Evolutionary conservation across 2,329 filamentous ascomycete species (phyloP).

Genomic region (Diaporthe batatas): DNA sequence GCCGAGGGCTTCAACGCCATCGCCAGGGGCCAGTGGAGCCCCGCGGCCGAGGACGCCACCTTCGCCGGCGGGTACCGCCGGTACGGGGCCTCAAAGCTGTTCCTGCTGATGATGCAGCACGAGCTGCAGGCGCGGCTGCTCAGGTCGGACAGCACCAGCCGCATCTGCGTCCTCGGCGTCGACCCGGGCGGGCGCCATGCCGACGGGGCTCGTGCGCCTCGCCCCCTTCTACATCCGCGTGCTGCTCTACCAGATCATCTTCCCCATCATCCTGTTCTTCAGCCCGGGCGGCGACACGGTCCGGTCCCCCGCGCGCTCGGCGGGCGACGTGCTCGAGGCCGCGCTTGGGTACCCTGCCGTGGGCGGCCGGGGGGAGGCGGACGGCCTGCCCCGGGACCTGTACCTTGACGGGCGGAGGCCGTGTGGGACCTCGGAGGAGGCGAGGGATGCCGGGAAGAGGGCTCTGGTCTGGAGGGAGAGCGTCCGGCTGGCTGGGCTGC

Average conservation of each 20-base stretch:
- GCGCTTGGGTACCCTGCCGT: not conserved
- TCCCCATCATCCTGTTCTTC: not conserved
- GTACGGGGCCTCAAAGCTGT: not conserved
- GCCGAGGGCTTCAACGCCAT: not conserved
- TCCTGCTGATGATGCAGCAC: conserved; percentile 1
- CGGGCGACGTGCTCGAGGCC: not conserved
- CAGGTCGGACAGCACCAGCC: not conserved
- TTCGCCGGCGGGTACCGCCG: not conserved
- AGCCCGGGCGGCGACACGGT: not conserved
- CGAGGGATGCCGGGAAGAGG: not conserved
- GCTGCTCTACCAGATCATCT: not conserved
- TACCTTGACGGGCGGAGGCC: not conserved
- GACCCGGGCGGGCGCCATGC: not conserved
- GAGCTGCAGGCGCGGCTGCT: not conserved
- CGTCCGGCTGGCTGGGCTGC: not conserved
- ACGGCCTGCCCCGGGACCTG: not conserved
- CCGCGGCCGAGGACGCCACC: not conserved
- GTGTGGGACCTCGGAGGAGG: not conserved
- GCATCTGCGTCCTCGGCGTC: not conserved
- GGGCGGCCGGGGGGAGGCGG: not conserved
- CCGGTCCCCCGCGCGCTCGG: not conserved
- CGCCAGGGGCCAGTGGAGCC: not conserved
- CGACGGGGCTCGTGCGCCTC: not conserved
- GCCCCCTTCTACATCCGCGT: not conserved
- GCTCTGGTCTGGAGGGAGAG: not conserved